Conservation (phyloP, 495 filamentous ascomycete genomes). For the Venustampulla echinocandica region DNA sequence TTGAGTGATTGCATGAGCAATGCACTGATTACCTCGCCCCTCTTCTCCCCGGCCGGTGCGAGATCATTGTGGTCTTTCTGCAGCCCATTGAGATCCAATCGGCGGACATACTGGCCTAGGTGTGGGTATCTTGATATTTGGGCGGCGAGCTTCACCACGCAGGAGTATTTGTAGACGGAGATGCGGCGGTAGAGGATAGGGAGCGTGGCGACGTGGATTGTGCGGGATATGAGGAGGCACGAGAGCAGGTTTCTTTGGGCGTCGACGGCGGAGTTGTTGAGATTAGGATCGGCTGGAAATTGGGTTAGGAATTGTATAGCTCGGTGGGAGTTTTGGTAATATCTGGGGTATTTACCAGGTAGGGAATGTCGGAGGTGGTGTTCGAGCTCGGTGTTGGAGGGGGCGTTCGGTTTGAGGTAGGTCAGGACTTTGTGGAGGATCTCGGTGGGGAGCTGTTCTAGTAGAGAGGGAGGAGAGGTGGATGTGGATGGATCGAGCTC, state of each 20-base stretch:
- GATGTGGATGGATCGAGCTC: too few relatives aligned
- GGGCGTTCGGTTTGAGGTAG: neutral
- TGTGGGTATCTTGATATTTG: neutral
- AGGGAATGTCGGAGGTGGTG: neutral
- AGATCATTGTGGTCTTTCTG: neutral
- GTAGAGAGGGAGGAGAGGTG: neutral
- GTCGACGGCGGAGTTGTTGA: neutral
- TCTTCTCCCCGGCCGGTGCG: neutral
- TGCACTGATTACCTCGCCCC: neutral
- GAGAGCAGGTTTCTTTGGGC: neutral
- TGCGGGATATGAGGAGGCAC: neutral
- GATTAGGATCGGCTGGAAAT: neutral
- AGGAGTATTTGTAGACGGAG: neutral
- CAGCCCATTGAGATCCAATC: neutral
- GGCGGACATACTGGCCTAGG: neutral
- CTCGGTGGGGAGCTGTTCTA: neutral
- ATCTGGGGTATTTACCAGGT: neutral
- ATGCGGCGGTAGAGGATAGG: neutral
- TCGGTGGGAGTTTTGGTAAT: neutral
- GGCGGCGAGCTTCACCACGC: neutral
- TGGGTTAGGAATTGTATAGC: neutral
- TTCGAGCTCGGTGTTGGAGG: neutral
- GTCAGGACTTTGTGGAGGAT: neutral
- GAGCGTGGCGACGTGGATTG: neutral
- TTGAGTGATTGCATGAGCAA: neutral